Evolutionary conservation across 2,329 filamentous ascomycete species (phyloP), one percentile per base, ranked within the genome.

Genomic region (Alternaria postmessia): DNA sequence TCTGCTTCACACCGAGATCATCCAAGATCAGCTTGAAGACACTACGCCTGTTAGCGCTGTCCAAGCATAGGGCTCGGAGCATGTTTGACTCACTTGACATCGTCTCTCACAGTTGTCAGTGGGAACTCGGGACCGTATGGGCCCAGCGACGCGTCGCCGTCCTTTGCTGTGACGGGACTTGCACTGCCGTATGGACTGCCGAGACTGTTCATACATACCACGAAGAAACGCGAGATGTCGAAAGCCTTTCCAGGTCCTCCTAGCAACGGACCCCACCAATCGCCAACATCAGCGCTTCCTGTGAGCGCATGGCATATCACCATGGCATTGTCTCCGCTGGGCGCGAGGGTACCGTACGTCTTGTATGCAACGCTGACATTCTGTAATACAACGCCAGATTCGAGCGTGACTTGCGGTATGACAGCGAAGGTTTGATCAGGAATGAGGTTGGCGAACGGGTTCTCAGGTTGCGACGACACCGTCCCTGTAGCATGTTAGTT

Each of bases 41-140:
- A 66, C 89, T 92, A 54, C 14, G 22, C 51, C 36, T 57, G 61
- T 68, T 42, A 69, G 63, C 42, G 16, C 42, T n/a, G 44, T 60
- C 30, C 48, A 41, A 30, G 39, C 4, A 41, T 7, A 42, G 18
- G 14, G 18, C 9, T 47, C 41, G 14, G 42, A 43, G 12, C 30
- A 16, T 36, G 14, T 22, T 28, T 14, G 32, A 78, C 90, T 82
- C 81, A 95, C 91, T 91, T 93, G 54, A 98, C 94, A 81, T 99
- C 95, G 76, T 99, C 95, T 67, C 94, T 86, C 65, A 99, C 92
- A 0, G 95, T 98, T 1, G 95, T 97, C 65, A 99, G 82, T 47
- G 95, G 95, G 69, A 99, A 99, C 74, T 99, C 95, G 1, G 95
- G 95, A 0, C 95, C 95, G 74, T 99, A 99, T 69, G 87, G 87